Evolutionary conservation across 1,284 basidiomycete genomes (phyloP).

Genomic region (Fistulinella staudtii): DNA sequence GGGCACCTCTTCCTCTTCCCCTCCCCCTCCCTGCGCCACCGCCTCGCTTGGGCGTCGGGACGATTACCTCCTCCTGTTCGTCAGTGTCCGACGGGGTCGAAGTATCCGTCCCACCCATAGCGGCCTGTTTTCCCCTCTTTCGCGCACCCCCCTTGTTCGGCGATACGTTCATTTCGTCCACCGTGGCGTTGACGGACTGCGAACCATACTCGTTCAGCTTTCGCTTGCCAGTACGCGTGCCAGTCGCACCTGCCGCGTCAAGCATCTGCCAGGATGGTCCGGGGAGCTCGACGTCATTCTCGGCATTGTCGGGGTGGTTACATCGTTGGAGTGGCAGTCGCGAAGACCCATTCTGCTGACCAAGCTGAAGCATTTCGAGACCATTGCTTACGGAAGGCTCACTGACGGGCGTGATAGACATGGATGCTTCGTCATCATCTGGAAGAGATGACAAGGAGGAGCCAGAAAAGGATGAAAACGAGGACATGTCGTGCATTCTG

Average conservation of each 20-base stretch:
- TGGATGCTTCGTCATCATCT: slow-evolving; percentile 33
- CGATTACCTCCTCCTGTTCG: neutral
- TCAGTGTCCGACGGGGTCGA: slow-evolving; percentile 12
- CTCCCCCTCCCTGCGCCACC: slow-evolving; percentile 9
- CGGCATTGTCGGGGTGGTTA: slow-evolving; percentile 43
- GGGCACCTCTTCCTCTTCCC: slow-evolving; percentile 19
- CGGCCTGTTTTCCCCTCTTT: slow-evolving; percentile 24
- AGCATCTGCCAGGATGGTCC: slow-evolving; percentile 34
- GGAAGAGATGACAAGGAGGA: slow-evolving; percentile 23
- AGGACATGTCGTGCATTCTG: slow-evolving; percentile 15
- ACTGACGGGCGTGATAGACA: slow-evolving; percentile 25
- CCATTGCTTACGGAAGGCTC: slow-evolving; percentile 35
- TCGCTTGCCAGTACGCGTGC: slow-evolving; percentile 28
- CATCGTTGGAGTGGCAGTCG: slow-evolving; percentile 31
- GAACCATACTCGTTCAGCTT: slow-evolving; percentile 30
- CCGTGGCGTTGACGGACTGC: slow-evolving; percentile 19
- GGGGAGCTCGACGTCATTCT: slow-evolving; percentile 16
- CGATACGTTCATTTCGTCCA: slow-evolving; percentile 12
- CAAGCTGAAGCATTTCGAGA: slow-evolving; percentile 34
- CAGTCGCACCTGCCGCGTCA: slow-evolving; percentile 24
- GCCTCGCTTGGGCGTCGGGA: slow-evolving; percentile 17
- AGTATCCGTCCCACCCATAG: slow-evolving; percentile 16
- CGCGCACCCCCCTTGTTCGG: slow-evolving; percentile 11
- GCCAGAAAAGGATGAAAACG: slow-evolving; percentile 12
- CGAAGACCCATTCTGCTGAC: slow-evolving; percentile 8